A percentile compares a stretch with the other conserved stretches of the same genome.
These are phyloP conservation scores for Boletus pseudopeckii DNA, from an alignment of 768 basidiomycete genomes.

Conservation along the genomic window DNA sequence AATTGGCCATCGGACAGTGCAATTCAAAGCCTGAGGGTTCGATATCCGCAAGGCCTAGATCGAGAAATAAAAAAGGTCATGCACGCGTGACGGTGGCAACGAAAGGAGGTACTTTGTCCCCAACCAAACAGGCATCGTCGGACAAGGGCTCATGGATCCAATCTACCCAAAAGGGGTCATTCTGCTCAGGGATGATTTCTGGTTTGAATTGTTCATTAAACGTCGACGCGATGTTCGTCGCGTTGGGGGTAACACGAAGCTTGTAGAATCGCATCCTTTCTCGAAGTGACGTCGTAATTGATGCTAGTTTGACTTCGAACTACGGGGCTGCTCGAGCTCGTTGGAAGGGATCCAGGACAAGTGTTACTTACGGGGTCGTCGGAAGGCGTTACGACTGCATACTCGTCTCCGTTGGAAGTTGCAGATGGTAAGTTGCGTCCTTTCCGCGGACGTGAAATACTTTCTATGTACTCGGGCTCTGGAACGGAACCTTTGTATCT, in stretches of 20 bases:
- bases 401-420: constrained; percentile 45
- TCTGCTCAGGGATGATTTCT: constrained; percentile 79
- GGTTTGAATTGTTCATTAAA: constrained; percentile 85
- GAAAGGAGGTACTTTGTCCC: constrained; percentile 55
- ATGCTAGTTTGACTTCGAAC: constrained; percentile 76
- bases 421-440: constrained; percentile 23
- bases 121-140: constrained; percentile 50
- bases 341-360: background rate
- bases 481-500: constrained; percentile 49
- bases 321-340: constrained; percentile 25
- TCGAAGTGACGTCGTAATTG: constrained; percentile 66
- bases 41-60: constrained; percentile 65
- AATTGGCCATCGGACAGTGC: constrained; percentile 79
- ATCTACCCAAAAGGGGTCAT: constrained; percentile 78
- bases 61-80: constrained; percentile 7
- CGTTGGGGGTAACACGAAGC: constrained; percentile 68
- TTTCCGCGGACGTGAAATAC: constrained; percentile 54
- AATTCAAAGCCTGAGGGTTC: constrained; percentile 65
- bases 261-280: constrained; percentile 88
- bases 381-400: constrained; percentile 42
- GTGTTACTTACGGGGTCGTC: constrained; percentile 57
- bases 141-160: constrained; percentile 67
- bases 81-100: background rate
- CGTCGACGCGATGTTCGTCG: constrained; percentile 62
- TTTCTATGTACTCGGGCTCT: constrained; percentile 42